Conservation (phyloP, 2,329 filamentous ascomycete genomes). For the Colletotrichum sp. region DNA sequence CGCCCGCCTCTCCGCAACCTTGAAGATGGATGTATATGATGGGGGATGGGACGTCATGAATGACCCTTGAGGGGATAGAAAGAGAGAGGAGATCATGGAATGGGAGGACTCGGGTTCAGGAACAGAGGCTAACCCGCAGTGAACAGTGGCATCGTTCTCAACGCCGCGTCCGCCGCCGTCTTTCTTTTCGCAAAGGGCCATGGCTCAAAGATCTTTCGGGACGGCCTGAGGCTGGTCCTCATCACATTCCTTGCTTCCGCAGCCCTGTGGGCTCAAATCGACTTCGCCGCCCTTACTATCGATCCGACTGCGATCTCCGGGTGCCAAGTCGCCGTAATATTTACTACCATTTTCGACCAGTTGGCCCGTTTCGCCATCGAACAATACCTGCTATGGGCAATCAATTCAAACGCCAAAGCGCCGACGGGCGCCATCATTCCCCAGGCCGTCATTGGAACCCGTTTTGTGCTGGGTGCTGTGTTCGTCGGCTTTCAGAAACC, state of each 20-base stretch:
- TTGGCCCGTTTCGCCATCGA: slow-evolving; percentile 57
- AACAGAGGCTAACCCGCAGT: slow-evolving; percentile 30
- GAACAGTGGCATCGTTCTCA: slow-evolving; percentile 56
- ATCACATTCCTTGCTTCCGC: slow-evolving; percentile 56
- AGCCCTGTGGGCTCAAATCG: slow-evolving; percentile 58
- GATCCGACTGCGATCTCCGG: slow-evolving; percentile 43
- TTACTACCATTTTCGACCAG: slow-evolving; percentile 63
- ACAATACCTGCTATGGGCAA: slow-evolving; percentile 59
- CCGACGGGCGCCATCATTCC: slow-evolving; percentile 43
- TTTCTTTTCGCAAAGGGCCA: slow-evolving; percentile 52
- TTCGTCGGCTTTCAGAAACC: slow-evolving; percentile 61
- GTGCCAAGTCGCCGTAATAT: slow-evolving; percentile 58
- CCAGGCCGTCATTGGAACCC: slow-evolving; percentile 51
- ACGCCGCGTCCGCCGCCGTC: slow-evolving; percentile 52
- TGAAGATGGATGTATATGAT: neutral
- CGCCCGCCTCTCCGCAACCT: neutral
- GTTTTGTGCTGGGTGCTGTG: slow-evolving; percentile 58
- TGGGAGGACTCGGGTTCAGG: neutral
- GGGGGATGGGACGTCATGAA: neutral
- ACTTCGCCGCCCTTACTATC: slow-evolving; percentile 56
- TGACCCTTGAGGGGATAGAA: neutral
- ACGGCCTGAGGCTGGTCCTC: slow-evolving; percentile 70
- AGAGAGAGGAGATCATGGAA: neutral
- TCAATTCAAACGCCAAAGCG: slow-evolving; percentile 43
- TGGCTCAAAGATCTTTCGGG: slow-evolving; percentile 54